These are phyloP conservation scores for Hypoxylon sp. DNA, from an alignment of 2,329 filamentous ascomycete genomes.

Conservation along the genomic window DNA sequence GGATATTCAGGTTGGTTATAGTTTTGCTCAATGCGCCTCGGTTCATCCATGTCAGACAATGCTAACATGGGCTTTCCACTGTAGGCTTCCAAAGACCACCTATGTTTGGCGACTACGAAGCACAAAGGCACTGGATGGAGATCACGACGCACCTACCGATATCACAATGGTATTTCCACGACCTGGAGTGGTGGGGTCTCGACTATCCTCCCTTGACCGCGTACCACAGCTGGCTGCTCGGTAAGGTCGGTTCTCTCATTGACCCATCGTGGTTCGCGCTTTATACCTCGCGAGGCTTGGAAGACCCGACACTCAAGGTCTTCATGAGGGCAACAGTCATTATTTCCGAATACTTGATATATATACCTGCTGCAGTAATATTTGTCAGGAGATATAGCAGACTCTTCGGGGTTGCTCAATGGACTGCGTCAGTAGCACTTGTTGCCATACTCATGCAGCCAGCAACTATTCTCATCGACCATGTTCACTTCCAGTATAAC, in stretches of 20 bases:
- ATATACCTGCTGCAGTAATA: slow-evolving; percentile 86
- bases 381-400: slow-evolving; percentile 87
- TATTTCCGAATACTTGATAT: slow-evolving; percentile 90
- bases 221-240: slow-evolving; percentile 97
- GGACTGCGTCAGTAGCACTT: slow-evolving; percentile 87
- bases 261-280: slow-evolving; percentile 90
- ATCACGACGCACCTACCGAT: slow-evolving; percentile 89
- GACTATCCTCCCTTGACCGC: slow-evolving; percentile 98
- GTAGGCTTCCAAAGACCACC: slow-evolving; percentile 84
- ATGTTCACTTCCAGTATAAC: slow-evolving; percentile 91
- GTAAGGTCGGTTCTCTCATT: slow-evolving; percentile 84
- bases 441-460: slow-evolving; percentile 95
- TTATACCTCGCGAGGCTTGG: slow-evolving; percentile 83
- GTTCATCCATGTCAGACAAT: slow-evolving; percentile 21
- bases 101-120: slow-evolving; percentile 97
- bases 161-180: slow-evolving; percentile 98
- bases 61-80: slow-evolving; percentile 27
- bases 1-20: slow-evolving; percentile 84
- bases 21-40: slow-evolving; percentile 2
- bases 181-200: slow-evolving; percentile 96
- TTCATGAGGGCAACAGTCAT: slow-evolving; percentile 97
- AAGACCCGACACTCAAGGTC: slow-evolving; percentile 85
- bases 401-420: slow-evolving; percentile 81
- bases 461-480: slow-evolving; percentile 89
- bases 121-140: slow-evolving; percentile 99